Evolutionary conservation across 2,329 filamentous ascomycete genomes (phyloP), one percentile per base, ranked within the genome.

Genomic region (Chrysosphaeria jannelii): DNA sequence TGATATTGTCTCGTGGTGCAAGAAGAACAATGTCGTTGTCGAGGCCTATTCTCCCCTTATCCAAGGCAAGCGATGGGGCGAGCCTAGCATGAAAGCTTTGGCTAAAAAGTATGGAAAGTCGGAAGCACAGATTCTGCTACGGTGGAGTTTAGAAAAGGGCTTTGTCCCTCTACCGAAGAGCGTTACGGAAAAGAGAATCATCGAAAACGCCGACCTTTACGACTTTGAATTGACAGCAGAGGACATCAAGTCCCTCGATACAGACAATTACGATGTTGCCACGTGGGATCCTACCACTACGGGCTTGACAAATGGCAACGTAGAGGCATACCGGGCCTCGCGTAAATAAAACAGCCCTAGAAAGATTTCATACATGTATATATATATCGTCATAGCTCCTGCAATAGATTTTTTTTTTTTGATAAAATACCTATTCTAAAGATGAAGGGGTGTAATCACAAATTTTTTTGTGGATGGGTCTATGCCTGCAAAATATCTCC

Each of bases 11-110:
- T 50, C 54, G 9, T 64, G 60, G 33, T 74, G 74, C 36, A 50
- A 58, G 27, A 45, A 57, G 29, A 48, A 79, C 31, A 46, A 49
- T 17, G 76, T 85, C 27, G 45, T 66, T 0, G 53, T 85, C 2
- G 63, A 85, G 42, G 74, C 75, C 0, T 88, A 85, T 32, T 71
- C 71, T 5, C 75, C 75, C 5, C 53, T 85, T 3, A 72, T 63
- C 3, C 53, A 69, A 24, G 71, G 59, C 1, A 49, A 67, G 42
- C 52, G 69, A n/a, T 68, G 85, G 54, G 53, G 50, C 22, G 58
- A 85, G 33, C 57, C 60, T 0, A 55, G 48, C 2, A 57, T 85
- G 31, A 40, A 53, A 3, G 41, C 49, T 9, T 38, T 85, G 13
- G 51, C 67, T 4, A 51, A 56, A 35, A 69, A 71, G 39, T 74